Percentiles rank a stretch among this genome's conserved stretches.
Evolutionary conservation across 805 yeast genomes (phyloP).

Genomic region (Hanseniaspora hatyaiensis): DNA sequence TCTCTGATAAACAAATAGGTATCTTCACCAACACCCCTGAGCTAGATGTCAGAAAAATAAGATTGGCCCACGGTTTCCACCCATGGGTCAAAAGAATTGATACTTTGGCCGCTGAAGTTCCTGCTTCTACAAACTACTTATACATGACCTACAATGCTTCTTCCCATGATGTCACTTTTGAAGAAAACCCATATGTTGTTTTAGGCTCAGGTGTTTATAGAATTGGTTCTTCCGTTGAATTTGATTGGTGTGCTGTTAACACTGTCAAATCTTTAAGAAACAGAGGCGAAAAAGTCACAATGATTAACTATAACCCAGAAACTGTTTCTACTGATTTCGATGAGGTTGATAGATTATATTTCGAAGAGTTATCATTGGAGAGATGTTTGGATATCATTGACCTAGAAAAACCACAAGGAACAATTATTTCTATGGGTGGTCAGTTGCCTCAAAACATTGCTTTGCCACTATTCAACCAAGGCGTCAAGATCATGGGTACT

Average conservation of each 20-base stretch:
- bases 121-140: conserved; percentile 87
- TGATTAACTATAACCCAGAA: conserved; percentile 97
- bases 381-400: conserved; percentile 91
- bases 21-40: conserved; percentile 71
- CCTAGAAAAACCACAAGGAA: conserved; percentile 80
- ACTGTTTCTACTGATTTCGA: conserved; percentile 98
- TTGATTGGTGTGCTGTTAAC: conserved; percentile 98
- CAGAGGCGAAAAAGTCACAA: conserved; percentile 76
- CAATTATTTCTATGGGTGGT: conserved; percentile 96
- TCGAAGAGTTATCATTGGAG: conserved; percentile 89
- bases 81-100: conserved; percentile 96
- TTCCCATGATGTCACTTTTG: conserved; percentile 71
- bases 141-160: conserved; percentile 92
- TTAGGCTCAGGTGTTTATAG: conserved; percentile 97
- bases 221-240: conserved; percentile 97
- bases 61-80: conserved; percentile 73
- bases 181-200: conserved; percentile 90
- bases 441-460: conserved; percentile 97
- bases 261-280: conserved; percentile 89
- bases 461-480: conserved; percentile 78
- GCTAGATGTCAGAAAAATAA: conserved; percentile 77
- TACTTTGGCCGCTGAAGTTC: conserved; percentile 98
- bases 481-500: conserved; percentile 90
- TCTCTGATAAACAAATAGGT: conserved; percentile 94
- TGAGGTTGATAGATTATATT: conserved; percentile 92